Base-by-base conservation (phyloP, 1,139 yeast genomes). In the Saccharomyces pastorianus region DNA sequence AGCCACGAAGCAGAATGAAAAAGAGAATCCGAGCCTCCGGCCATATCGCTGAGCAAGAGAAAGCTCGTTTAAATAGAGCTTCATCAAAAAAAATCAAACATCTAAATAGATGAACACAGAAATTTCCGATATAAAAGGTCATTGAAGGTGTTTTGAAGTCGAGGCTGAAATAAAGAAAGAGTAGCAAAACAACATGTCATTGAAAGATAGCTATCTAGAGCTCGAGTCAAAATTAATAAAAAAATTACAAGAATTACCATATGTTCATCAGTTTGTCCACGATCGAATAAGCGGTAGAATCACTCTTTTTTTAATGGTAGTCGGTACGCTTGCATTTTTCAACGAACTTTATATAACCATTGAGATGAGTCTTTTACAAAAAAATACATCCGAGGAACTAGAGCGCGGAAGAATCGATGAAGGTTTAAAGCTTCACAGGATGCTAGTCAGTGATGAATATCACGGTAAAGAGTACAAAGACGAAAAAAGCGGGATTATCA, bases 261-360 rank as follows among this genome's bases (percentile, higher is more conserved):
- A 61, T 52, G 54, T 67, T 23, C 59, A 62, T 26, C 61, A 61
- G 46, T 68, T 68, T 52, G 63, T 66, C 13, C 65, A 64, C 49
- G 68, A 67, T 47, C 56, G 56, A 51, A 46, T 63, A 6, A 68
- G 71, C 57, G 68, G 69, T n/a, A 59, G 72, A 54, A 69, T 69
- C 31, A 69, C 73, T 1, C 51, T 68, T 51, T 65, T 64, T 50
- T 54, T 69, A 17, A 46, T 68, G 26, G 58, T 65, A 3, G 58
- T 69, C 17, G 73, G 73, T 6, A 53, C 63, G 2, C 51, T 69
- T 49, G 71, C 73, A 13, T 58, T 68, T 29, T 54, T 68, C 20
- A 67, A 69, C 52, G 73, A 69, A 51, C 47, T 69, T 6, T 68
- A 62, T 51, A 66, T 69, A 20, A 67, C 67, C 8, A 59, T 68